A percentile compares a stretch with the other conserved stretches of the same genome.
phyloP scores from a whole-genome alignment of 2,329 filamentous ascomycete genomes.

The Scleromitrula shiraiana region DNA sequence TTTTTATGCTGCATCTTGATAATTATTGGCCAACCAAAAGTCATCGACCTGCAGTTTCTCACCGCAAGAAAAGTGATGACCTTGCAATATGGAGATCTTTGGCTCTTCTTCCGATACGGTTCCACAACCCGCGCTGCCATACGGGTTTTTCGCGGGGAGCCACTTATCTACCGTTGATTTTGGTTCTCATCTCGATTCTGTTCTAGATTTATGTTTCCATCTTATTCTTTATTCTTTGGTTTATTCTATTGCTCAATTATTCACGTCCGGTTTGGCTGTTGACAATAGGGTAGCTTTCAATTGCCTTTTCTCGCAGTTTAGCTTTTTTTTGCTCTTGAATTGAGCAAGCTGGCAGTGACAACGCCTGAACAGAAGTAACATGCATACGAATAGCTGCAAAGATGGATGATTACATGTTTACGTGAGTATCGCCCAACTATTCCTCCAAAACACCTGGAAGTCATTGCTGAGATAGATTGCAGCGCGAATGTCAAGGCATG shows the following conservation, averaged over 20 bases:
- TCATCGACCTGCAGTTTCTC: constrained; percentile 7
- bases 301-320: no score
- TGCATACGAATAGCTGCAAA: background rate
- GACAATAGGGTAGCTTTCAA: no score
- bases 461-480: background rate
- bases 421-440: constrained; percentile 4
- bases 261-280: no score
- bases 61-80: constrained; percentile 5
- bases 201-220: background rate
- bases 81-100: background rate
- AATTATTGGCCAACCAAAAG: background rate
- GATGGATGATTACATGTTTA: constrained; percentile 32
- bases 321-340: no score
- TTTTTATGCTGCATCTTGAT: background rate
- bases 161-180: background rate
- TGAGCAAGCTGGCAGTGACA: no score
- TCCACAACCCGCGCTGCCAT: background rate
- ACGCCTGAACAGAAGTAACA: background rate
- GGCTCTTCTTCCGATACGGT: background rate
- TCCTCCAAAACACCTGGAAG: background rate
- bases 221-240: background rate
- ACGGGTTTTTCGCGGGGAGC: background rate
- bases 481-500: constrained; percentile 23
- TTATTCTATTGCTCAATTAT: no score
- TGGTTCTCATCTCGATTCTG: no score